Conservation (phyloP, 345 rosid genomes). For the Firmiana major region DNA sequence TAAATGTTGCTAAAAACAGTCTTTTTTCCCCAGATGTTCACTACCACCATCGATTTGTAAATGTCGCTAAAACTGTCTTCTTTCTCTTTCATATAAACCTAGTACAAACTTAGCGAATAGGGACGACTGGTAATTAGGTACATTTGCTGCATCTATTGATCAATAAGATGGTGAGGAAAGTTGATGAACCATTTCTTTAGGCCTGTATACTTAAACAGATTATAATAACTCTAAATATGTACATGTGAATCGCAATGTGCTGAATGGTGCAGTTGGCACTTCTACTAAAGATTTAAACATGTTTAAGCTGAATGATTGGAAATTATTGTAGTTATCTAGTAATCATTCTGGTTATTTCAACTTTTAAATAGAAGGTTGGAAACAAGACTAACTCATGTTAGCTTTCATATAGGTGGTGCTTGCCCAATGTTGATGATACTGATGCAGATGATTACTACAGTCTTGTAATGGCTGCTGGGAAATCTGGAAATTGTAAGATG, state of each 20-base stretch:
- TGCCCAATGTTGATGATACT: slow-evolving; percentile 50
- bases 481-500: slow-evolving; percentile 59
- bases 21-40: background rate
- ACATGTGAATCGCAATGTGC: background rate
- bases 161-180: background rate
- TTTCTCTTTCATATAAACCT: background rate
- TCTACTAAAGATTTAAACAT: background rate
- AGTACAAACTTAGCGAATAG: background rate
- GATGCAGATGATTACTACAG: slow-evolving; percentile 64
- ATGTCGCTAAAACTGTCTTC: background rate
- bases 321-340: background rate
- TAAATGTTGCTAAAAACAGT: background rate
- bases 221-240: background rate
- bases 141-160: background rate
- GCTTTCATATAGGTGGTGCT: slow-evolving; percentile 55
- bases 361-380: background rate
- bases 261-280: background rate
- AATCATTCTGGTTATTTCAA: background rate
- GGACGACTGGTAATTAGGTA: background rate
- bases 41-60: background rate
- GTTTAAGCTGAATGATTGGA: background rate
- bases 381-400: slow-evolving; percentile 9
- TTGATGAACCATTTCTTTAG: background rate
- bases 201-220: background rate
- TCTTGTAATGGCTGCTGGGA: slow-evolving; percentile 72